These are phyloP conservation scores for Venturiaceae sp. DNA, from an alignment of 2,329 filamentous ascomycete species.

Conservation along the genomic window DNA sequence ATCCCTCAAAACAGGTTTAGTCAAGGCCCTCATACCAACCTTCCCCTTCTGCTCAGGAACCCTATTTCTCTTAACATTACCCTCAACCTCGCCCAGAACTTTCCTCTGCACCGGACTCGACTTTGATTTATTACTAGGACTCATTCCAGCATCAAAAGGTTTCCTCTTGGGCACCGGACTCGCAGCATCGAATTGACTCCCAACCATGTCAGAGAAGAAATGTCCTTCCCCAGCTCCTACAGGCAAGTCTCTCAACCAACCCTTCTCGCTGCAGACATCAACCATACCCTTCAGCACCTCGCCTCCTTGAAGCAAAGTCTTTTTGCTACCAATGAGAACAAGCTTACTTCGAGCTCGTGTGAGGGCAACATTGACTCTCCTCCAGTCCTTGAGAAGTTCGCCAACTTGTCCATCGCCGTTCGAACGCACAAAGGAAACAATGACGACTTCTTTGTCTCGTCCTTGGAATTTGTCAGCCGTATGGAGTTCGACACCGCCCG, in stretches of 20 bases:
- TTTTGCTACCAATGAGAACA: constrained; percentile 73
- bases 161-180: background rate
- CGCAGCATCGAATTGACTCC: constrained; percentile 22
- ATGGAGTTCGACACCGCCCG: constrained; percentile 70
- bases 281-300: constrained; percentile 73
- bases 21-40: constrained; percentile 45
- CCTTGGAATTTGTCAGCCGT: constrained; percentile 97
- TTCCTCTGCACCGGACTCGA: background rate
- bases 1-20: constrained; percentile 61
- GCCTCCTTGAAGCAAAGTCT: constrained; percentile 55
- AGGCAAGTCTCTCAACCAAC: constrained; percentile 74
- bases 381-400: constrained; percentile 82
- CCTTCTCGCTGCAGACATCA: constrained; percentile 60
- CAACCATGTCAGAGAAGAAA: constrained; percentile 48
- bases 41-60: constrained; percentile 52
- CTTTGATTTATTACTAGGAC: background rate
- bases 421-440: constrained; percentile 78
- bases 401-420: constrained; percentile 80
- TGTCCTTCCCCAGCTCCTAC: constrained; percentile 56
- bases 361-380: constrained; percentile 90
- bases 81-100: background rate
- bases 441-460: constrained; percentile 85
- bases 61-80: constrained; percentile 24
- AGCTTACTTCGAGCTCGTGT: constrained; percentile 89
- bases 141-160: background rate